phyloP scores from a whole-genome alignment of 257 asterid genomes.

The Gentiana macrophylla region DNA sequence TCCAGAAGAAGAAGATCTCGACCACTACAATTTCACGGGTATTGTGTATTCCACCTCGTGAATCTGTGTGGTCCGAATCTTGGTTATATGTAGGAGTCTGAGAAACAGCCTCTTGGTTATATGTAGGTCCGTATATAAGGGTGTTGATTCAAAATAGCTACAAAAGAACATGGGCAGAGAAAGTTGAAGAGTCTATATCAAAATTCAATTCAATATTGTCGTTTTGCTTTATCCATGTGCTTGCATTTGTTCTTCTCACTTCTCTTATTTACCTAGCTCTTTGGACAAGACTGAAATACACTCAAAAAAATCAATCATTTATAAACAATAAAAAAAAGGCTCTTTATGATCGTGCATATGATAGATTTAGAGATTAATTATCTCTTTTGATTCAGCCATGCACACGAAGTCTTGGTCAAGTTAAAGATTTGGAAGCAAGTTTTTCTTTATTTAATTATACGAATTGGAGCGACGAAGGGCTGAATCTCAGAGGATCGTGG shows the following conservation, averaged over 20 bases:
- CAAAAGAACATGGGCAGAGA: conserved; percentile 5
- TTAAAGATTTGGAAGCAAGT: not conserved
- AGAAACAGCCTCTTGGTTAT: too few species aligned
- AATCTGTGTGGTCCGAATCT: not conserved
- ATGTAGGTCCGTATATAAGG: not conserved
- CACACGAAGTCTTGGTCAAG: conserved; percentile 1
- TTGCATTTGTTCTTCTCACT: conserved; percentile 8
- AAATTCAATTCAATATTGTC: not conserved
- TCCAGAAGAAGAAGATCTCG: too few species aligned
- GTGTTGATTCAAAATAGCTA: conserved; percentile 1
- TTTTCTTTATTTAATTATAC: too few species aligned
- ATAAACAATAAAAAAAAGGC: not conserved
- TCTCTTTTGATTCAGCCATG: not conserved
- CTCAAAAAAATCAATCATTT: not conserved
- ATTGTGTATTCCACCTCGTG: too few species aligned
- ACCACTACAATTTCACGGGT: not conserved
- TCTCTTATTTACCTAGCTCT: conserved; percentile 9
- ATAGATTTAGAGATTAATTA: not conserved
- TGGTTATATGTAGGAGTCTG: not conserved
- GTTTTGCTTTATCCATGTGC: conserved; percentile 13
- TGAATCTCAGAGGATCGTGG: too few species aligned
- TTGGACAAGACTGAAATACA: not conserved
- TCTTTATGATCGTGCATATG: not conserved
- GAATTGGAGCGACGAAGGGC: too few species aligned
- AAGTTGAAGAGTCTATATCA: conserved; percentile 18